Evolutionary conservation across 345 rosid species (phyloP).

Genomic region (Arabidopsis thaliana): TAIR10.1 NC_003070.9:29671501-29672000

Average conservation of each 20-base stretch:
- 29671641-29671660: slow-evolving; percentile 41
- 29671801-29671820: slow-evolving; percentile 42
- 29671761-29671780: slow-evolving; percentile 25
- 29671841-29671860: slow-evolving; percentile 20
- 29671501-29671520: not conserved
- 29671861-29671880: slow-evolving; percentile 7
- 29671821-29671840: slow-evolving; percentile 6
- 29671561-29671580: slow-evolving; percentile 37
- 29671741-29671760: slow-evolving; percentile 12
- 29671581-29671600: slow-evolving; percentile 33
- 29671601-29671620: slow-evolving; percentile 39
- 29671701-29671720: slow-evolving; percentile 16
- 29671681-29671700: slow-evolving; percentile 35
- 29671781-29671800: slow-evolving; percentile 3
- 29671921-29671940: slow-evolving; percentile 24
- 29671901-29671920: not conserved
- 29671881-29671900: slow-evolving; percentile 30
- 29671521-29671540: slow-evolving; percentile 3
- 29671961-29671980: not conserved
- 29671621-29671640: slow-evolving; percentile 46
- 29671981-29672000: slow-evolving; percentile 23
- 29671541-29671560: slow-evolving; percentile 37
- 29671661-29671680: slow-evolving; percentile 5
- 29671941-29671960: not conserved
- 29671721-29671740: slow-evolving; percentile 16